Evolutionary conservation across 495 filamentous ascomycete genomes (phyloP).

Genomic region (Evansstolkia leycettana): DNA sequence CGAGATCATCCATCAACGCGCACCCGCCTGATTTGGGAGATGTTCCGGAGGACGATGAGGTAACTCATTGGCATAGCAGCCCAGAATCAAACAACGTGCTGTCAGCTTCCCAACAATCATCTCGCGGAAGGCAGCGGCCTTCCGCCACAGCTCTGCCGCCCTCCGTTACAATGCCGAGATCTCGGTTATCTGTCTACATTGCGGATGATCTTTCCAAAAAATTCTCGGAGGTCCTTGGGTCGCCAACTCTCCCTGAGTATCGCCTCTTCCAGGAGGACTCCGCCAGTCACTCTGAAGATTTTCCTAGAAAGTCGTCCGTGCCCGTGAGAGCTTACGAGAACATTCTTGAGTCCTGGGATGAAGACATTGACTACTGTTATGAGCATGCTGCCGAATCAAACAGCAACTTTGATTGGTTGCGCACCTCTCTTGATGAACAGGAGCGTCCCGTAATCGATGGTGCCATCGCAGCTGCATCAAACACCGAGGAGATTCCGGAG

Average conservation of each 20-base stretch:
- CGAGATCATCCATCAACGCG: conserved; percentile 29
- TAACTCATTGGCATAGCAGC: conserved; percentile 20
- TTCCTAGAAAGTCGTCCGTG: conserved; percentile 1
- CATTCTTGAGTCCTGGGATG: conserved; percentile 68
- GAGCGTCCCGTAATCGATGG: conserved; percentile 9
- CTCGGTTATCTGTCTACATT: conserved; percentile 19
- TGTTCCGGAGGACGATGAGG: conserved; percentile 64
- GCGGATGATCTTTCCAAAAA: conserved; percentile 22
- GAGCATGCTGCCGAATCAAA: conserved; percentile 82
- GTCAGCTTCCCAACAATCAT: no score
- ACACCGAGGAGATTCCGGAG: neutral
- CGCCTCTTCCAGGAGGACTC: conserved; percentile 5
- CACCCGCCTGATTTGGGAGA: conserved; percentile 42
- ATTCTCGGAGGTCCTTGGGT: conserved; percentile 27
- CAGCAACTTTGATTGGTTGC: conserved; percentile 82
- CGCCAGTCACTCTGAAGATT: conserved; percentile 11
- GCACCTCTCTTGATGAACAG: conserved; percentile 26
- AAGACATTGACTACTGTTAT: conserved; percentile 91
- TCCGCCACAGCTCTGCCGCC: conserved; percentile 3
- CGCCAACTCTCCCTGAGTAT: conserved; percentile 26
- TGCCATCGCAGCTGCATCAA: conserved; percentile 6
- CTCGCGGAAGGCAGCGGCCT: no score
- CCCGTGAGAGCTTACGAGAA: conserved; percentile 9
- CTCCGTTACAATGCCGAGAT: conserved; percentile 8
- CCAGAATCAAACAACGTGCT: conserved; percentile 14